These are phyloP conservation scores for Craterostigma plantagineum DNA, from an alignment of 257 asterid genomes.

Conservation along the genomic window DNA sequence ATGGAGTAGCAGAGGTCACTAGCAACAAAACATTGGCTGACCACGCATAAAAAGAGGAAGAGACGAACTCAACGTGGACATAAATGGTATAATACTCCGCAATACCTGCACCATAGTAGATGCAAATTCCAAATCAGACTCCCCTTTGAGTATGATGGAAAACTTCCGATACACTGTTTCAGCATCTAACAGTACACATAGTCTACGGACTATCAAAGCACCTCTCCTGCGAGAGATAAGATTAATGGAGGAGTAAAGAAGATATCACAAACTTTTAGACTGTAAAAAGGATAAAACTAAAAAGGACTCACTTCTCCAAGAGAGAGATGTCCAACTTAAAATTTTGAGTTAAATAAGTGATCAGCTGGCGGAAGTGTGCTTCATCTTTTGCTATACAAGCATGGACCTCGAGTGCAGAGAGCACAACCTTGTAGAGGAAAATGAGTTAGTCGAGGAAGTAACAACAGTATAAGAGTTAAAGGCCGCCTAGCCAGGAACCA, in stretches of 20 bases:
- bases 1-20: too few species aligned
- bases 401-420: constrained; percentile 92
- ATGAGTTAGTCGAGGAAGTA: not conserved
- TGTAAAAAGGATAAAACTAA: constrained; percentile 5
- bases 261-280: not conserved
- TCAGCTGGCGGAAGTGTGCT: constrained; percentile 63
- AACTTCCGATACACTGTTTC: constrained; percentile 83
- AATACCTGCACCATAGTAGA: constrained; percentile 86
- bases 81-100: not conserved
- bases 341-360: constrained; percentile 52
- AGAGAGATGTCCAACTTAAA: constrained; percentile 73
- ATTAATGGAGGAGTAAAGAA: constrained; percentile 8
- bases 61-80: too few species aligned
- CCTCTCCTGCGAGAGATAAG: constrained; percentile 66
- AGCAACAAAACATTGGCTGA: too few species aligned
- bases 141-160: constrained; percentile 73
- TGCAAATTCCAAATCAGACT: constrained; percentile 83
- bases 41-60: too few species aligned
- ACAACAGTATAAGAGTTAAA: too few species aligned
- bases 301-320: constrained; percentile 59
- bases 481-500: too few species aligned
- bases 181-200: constrained; percentile 85
- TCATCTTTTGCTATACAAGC: constrained; percentile 93
- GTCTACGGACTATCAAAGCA: constrained; percentile 75
- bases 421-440: constrained; percentile 58